Conservation (phyloP, 176 grass and related monocot genomes). For the Oryza coarctata region DNA sequence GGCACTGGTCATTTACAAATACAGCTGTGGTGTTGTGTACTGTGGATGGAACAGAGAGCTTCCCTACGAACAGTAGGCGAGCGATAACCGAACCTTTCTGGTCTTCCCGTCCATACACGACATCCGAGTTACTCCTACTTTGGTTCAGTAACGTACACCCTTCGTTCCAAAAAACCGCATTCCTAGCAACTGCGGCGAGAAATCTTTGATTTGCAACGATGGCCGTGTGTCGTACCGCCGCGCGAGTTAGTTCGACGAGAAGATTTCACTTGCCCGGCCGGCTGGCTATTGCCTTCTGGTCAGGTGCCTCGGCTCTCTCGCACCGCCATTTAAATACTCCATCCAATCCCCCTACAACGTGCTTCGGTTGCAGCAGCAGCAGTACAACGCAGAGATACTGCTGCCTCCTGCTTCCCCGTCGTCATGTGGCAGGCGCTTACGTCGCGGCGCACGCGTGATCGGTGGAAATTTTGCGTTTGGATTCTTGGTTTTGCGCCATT, state of each 20-base stretch:
- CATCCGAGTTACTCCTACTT: no score
- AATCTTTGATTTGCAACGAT: background rate
- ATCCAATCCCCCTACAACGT: background rate
- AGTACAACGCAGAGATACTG: background rate
- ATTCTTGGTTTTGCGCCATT: background rate
- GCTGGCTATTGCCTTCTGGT: background rate
- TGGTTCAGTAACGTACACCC: no score
- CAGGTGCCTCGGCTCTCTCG: background rate
- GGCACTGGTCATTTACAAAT: background rate
- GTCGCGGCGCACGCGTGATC: background rate
- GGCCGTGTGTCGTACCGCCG: background rate
- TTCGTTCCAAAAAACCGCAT: no score
- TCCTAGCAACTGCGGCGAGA: background rate
- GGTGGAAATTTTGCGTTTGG: background rate
- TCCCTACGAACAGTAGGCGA: background rate
- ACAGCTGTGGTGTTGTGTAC: background rate
- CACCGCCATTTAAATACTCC: slow-evolving; percentile 13
- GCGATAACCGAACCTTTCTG: background rate
- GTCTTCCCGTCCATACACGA: no score
- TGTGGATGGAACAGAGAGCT: background rate
- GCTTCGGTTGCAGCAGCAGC: slow-evolving; percentile 9
- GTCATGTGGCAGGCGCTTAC: background rate
- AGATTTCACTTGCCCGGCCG: background rate
- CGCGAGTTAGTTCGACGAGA: background rate
- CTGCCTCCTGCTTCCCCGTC: background rate